Percentiles rank a stretch among this genome's conserved stretches.
Evolutionary conservation across 2,329 filamentous ascomycete genomes (phyloP).

Genomic region (Tolypocladium tropicale): DNA sequence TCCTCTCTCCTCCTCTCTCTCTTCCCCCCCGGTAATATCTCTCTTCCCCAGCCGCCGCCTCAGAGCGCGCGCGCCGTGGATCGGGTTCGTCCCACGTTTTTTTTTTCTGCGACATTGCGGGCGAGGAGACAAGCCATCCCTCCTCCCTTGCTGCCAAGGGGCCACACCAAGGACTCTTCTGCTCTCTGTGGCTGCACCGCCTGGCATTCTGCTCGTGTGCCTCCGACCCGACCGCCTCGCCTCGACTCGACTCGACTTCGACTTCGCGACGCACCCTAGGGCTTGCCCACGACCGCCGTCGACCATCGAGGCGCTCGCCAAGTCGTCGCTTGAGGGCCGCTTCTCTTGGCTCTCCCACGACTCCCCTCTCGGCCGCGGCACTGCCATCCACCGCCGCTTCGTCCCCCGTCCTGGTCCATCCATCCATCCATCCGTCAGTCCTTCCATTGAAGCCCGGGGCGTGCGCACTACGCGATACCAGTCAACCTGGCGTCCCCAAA

Average conservation of each 20-base stretch:
- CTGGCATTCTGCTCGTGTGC: not conserved
- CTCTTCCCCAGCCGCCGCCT: too few relatives aligned
- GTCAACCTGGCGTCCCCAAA: slow-evolving; percentile 42
- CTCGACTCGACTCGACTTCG: not conserved
- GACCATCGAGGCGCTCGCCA: not conserved
- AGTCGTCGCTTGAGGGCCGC: not conserved
- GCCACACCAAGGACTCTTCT: not conserved
- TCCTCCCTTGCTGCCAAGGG: not conserved
- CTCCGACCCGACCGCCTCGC: not conserved
- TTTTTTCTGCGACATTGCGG: not conserved
- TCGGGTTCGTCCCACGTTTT: not conserved
- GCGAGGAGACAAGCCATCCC: not conserved
- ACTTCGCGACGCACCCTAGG: too few relatives aligned
- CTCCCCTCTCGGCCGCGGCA: not conserved
- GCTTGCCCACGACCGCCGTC: not conserved
- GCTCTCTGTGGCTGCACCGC: not conserved
- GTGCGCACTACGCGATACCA: slow-evolving; percentile 4
- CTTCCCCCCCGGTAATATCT: too few relatives aligned
- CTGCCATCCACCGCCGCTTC: not conserved
- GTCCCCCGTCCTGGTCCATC: not conserved
- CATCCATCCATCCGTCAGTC: not conserved
- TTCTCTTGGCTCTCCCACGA: not conserved
- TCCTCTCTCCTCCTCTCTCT: too few relatives aligned
- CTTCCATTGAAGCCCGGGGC: not conserved
- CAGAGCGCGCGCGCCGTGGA: not conserved